A percentile compares a stretch with the other conserved stretches of the same genome.
These are phyloP conservation scores for Dichomitus squalens DNA, from an alignment of 1,284 basidiomycete species.

Conservation along the genomic window DNA sequence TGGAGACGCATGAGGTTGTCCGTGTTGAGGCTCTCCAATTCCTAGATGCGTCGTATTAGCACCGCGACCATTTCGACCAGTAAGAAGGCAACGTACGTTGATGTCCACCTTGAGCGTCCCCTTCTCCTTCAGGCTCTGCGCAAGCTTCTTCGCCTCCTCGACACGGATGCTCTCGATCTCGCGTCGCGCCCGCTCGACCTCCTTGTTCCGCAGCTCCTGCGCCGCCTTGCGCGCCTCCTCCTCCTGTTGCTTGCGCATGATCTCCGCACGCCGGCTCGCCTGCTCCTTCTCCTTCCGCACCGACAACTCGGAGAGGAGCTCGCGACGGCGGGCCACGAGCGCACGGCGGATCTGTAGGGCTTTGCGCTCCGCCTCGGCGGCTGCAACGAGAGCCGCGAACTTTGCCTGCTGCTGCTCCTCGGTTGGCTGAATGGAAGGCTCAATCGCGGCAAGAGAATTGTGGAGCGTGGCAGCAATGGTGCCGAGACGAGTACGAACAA, in stretches of 20 bases:
- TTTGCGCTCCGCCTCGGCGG: conserved; percentile 75
- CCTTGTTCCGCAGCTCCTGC: conserved; percentile 74
- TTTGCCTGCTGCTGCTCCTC: conserved; percentile 56
- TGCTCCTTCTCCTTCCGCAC: conserved; percentile 93
- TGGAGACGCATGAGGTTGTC: conserved; percentile 90
- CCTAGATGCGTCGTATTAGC: conserved; percentile 43
- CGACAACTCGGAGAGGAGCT: conserved; percentile 85
- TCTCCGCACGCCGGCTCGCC: conserved; percentile 78
- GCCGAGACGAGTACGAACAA: conserved; percentile 78
- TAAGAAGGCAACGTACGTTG: conserved; percentile 51
- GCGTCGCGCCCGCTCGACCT: conserved; percentile 78
- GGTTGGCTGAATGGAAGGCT: conserved; percentile 43
- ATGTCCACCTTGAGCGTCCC: conserved; percentile 87
- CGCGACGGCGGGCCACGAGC: conserved; percentile 85
- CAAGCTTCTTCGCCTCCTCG: conserved; percentile 91
- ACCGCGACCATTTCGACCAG: conserved; percentile 1
- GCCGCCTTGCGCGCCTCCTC: conserved; percentile 67
- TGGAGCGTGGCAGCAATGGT: conserved; percentile 76
- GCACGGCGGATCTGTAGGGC: conserved; percentile 77
- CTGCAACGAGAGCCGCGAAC: conserved; percentile 56
- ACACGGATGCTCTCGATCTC: conserved; percentile 85
- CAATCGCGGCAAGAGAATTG: conserved; percentile 61
- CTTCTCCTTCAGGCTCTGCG: conserved; percentile 83
- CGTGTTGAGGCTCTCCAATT: conserved; percentile 85
- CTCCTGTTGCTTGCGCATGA: conserved; percentile 70